Base-by-base conservation (phyloP, 768 basidiomycete genomes). In the Candolleomyces eurysporus region DNA sequence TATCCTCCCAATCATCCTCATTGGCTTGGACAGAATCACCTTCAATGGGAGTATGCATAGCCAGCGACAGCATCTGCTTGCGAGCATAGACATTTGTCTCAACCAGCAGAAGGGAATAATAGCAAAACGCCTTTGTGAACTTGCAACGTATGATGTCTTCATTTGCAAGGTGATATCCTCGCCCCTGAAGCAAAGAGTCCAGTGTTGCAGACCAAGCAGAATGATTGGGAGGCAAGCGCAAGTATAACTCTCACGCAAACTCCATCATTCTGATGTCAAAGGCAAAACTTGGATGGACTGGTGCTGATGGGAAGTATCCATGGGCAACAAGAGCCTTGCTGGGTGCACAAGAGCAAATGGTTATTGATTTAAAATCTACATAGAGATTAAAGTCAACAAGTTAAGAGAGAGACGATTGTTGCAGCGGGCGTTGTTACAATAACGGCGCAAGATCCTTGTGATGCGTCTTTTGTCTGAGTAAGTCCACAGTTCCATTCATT, bases 251-350 rank as follows among this genome's bases (percentile, higher is more conserved):
- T 36, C 48, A 26, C 0, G 69, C 69, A 58, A 76, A 73, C 36
- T 71, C 65, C 10, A 76, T 58, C 31, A 76, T 63, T 40, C 61
- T 61, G 17, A 76, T 32, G 55, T 75, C 71, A 1, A 77, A 69
- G 13, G 72, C 75, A 3, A 77, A 61, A 10, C 69, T 67, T 7
- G 76, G 76, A 0, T 49, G 57, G 4, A 67, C 14, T 0, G 75
- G 75, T 8, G 71, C 63, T 43, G 67, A 72, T 14, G 74, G 67
- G 53, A 75, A 73, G 21, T 68, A 61, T 1, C 68, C 71, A 2
- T 17, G 31, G 46, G 51, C 26, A 4, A 75, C 54, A 10, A 75
- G 69, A 26, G 16, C 22, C 13, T 30, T 10, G 2, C 22, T 9
- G 1, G 51, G 22, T 52, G 3, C 14, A 31, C 51, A 52, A 26